Percentiles rank a stretch among this genome's conserved stretches.
phyloP scores from a whole-genome alignment of 2,329 filamentous ascomycete species.

The Fusarium chuoi region DNA sequence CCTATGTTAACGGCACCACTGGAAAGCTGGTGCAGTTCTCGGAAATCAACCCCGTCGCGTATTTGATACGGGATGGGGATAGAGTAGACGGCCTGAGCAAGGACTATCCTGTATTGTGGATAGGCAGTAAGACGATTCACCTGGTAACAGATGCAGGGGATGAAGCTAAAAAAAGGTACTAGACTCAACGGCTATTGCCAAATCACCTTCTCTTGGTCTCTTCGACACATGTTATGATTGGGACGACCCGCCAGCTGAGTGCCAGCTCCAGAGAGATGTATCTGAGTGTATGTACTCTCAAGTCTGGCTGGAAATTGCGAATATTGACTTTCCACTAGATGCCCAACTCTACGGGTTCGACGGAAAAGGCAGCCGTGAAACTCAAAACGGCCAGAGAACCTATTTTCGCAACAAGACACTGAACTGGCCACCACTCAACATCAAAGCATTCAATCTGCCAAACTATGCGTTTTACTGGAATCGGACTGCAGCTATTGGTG shows the following conservation, averaged over 20 bases:
- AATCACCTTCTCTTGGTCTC: accelerated
- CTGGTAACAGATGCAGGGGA: too few relatives aligned
- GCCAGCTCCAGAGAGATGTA: not conserved
- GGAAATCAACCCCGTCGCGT: accelerated
- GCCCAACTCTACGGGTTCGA: not conserved
- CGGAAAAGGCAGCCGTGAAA: accelerated
- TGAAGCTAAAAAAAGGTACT: too few relatives aligned
- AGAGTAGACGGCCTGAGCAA: not conserved
- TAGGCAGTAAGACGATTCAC: not conserved
- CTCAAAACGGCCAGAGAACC: not conserved
- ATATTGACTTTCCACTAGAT: not conserved
- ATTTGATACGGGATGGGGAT: slow-evolving; percentile 1
- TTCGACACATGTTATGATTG: too few relatives aligned
- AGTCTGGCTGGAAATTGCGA: not conserved
- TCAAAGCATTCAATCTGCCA: not conserved
- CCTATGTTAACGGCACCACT: not conserved
- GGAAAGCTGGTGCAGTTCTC: not conserved
- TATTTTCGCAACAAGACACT: not conserved
- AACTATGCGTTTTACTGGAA: not conserved
- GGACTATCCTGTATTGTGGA: not conserved
- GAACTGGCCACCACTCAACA: not conserved
- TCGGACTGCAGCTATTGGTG: too few relatives aligned
- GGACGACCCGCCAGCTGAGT: not conserved
- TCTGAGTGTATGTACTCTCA: not conserved
- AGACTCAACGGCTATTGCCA: too few relatives aligned